Evolutionary conservation across 2,329 filamentous ascomycete species (phyloP), one percentile per base, ranked within the genome.

Genomic region (Intubia oerlemansii): DNA sequence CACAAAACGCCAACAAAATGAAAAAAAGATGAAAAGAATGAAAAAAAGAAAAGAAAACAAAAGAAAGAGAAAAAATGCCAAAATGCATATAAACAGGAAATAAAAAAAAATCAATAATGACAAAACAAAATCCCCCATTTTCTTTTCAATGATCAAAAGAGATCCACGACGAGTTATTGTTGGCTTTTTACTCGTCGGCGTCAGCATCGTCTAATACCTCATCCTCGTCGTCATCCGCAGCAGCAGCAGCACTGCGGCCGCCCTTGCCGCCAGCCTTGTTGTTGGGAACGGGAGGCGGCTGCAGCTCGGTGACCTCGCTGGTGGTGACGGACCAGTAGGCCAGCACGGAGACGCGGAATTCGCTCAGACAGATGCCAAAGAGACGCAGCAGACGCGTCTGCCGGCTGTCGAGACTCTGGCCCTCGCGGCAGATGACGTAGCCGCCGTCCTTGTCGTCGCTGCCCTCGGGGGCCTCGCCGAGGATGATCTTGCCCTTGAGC

Each of bases 301-400:
- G 47, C 8, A 69, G 52, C 42, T 71, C 63, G 5, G 62, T 75
- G 38, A 75, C 64, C 37, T 67, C 51, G 17, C 56, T 57, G 14
- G 47, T 57, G n/a, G 62, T 58, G 3, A 68, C 53, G 40, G 52
- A 66, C 68, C 70, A 76, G 50, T 73, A 75, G 45, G 82, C 84
- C 49, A 77, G 56, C 39, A 91, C 55, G 43, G 70, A 63, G 33
- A 98, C 71, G 49, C 63, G 73, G 57, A 98, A 98, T 56, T 95
- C 82, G 33, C 81, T 79, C 53, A 88, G 68, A 37, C 78, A 80
- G 32, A 93, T 68, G 30, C 81, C 76, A 53, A 98, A 95, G 43
- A 92, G 62, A 66, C 95, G 95, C 51, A 98, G 52, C 45, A 98
- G 56, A 38, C 82, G 75, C 32, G 88, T 93, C 62, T 98, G 88